Evolutionary conservation across 2,329 filamentous ascomycete species (phyloP).

Genomic region (Stagonosporopsis cucurbitacearum): DNA sequence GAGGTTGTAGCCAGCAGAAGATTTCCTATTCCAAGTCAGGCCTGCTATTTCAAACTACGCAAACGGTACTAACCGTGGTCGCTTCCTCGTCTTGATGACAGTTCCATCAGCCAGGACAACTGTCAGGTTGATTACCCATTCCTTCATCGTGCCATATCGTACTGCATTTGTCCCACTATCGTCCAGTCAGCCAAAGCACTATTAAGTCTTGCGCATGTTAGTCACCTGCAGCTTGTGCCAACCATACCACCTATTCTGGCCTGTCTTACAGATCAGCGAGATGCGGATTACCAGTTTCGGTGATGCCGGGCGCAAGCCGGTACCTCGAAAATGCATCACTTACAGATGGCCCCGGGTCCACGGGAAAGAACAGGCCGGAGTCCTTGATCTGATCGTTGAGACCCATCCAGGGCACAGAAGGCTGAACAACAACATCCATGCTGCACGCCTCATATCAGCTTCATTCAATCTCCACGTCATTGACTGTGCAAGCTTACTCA

Average conservation of each 20-base stretch:
- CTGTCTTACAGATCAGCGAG: constrained; percentile 38
- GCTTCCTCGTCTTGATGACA: constrained; percentile 76
- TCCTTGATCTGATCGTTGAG: constrained; percentile 77
- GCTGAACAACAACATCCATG: constrained; percentile 92
- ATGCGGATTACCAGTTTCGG: constrained; percentile 23
- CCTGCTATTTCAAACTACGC: background rate
- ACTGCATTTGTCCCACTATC: constrained; percentile 77
- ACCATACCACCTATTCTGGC: constrained; percentile 86
- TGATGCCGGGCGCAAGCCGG: constrained; percentile 16
- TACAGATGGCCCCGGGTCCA: constrained; percentile 76
- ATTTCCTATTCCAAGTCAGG: constrained; percentile 60
- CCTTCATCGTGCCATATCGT: constrained; percentile 84
- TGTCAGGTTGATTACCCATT: constrained; percentile 84
- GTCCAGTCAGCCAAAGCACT: constrained; percentile 19
- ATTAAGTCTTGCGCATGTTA: background rate
- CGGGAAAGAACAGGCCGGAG: constrained; percentile 85
- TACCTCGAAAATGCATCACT: constrained; percentile 21
- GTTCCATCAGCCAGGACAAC: constrained; percentile 80
- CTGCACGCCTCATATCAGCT: constrained; percentile 40
- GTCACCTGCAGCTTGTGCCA: constrained; percentile 68
- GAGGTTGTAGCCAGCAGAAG: constrained; percentile 82
- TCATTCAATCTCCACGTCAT: background rate
- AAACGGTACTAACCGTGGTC: constrained; percentile 62
- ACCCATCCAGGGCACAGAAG: constrained; percentile 89
- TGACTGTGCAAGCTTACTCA: constrained; percentile 57